Percentiles rank a stretch among this genome's conserved stretches.
These are phyloP conservation scores for Ustilago shanxiensis DNA, from an alignment of 1,284 basidiomycete species.

Conservation along the genomic window DNA sequence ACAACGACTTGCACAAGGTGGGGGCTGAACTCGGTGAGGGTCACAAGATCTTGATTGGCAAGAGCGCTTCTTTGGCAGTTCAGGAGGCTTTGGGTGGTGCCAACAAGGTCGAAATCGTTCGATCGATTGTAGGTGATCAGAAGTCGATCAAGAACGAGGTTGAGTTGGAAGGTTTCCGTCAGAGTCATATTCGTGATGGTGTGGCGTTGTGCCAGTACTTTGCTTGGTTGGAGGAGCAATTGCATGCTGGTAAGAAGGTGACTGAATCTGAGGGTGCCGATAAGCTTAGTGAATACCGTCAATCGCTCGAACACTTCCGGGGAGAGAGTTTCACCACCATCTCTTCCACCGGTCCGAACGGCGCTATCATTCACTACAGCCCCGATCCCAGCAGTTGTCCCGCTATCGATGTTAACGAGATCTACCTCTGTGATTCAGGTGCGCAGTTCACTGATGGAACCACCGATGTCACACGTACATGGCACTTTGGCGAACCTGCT, in stretches of 20 bases:
- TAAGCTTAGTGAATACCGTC: conserved; percentile 82
- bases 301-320: conserved; percentile 82
- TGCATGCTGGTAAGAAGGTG: conserved; percentile 77
- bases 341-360: conserved; percentile 87
- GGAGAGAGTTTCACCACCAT: conserved; percentile 94
- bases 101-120: conserved; percentile 51
- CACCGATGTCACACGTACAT: conserved; percentile 85
- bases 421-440: conserved; percentile 96
- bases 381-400: conserved; percentile 83
- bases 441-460: conserved; percentile 91
- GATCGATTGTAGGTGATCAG: conserved; percentile 79
- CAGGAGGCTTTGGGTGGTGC: conserved; percentile 66
- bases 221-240: conserved; percentile 90
- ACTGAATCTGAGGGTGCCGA: conserved; percentile 86
- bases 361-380: conserved; percentile 92
- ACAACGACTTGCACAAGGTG: conserved; percentile 58
- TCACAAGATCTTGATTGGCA: conserved; percentile 63
- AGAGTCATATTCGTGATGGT: conserved; percentile 89
- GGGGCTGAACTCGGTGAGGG: conserved; percentile 40
- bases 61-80: conserved; percentile 65
- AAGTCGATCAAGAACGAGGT: conserved; percentile 90
- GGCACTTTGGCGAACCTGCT: conserved; percentile 91
- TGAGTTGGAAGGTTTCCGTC: conserved; percentile 90
- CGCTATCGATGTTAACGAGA: conserved; percentile 73
- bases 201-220: conserved; percentile 84